Evolutionary conservation across 179 eudicot species (phyloP), one percentile per base, ranked within the genome.

Genomic region (Beta lomatogona): DNA sequence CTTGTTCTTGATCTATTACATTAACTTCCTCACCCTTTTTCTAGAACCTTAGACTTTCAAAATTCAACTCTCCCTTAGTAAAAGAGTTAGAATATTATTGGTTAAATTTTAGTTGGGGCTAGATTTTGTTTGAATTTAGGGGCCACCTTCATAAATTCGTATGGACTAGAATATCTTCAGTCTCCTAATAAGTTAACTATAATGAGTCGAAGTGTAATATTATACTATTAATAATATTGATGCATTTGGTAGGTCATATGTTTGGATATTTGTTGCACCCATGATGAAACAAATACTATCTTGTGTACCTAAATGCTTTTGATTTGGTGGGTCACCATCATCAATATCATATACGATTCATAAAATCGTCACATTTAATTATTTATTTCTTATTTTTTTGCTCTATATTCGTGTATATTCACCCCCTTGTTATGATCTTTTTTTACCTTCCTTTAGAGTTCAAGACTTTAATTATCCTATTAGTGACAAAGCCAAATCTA

Each of bases 241-340:
- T 36, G 76, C 50, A 22, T 71, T 81, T 84, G 86, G 83, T 81
- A 71, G 59, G 68, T 81, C 76, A 76, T 79, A 80, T 81, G 66
- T 84, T 80, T 77, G 78, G 73, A 77, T 74, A 73, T 65, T 73
- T 81, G 70, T 74, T 80, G 69, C 72, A 84, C 71, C 77, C 83
- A 71, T 82, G 74, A 68, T 31, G 52, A 73, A 73, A 28, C 61
- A 59, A 22, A 73, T 46, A 66, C 68, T 59, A 79, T 53, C 58
- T n/a, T 73, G 67, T 73, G 61, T 68, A 74, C 85, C 76, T 60
- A 73, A 44, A 78, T 31, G 21, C 63, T 60, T 78, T 70, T 83
- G 75, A 60, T 78, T 77, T 76, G 41, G 53, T 77, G 82, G 74
- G 41, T 73, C 28, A 25, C 65, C 64, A 61, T 52, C 72, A 73